These are phyloP conservation scores for Leccinum aurantiacum DNA, from an alignment of 768 basidiomycete species.

Conservation along the genomic window DNA sequence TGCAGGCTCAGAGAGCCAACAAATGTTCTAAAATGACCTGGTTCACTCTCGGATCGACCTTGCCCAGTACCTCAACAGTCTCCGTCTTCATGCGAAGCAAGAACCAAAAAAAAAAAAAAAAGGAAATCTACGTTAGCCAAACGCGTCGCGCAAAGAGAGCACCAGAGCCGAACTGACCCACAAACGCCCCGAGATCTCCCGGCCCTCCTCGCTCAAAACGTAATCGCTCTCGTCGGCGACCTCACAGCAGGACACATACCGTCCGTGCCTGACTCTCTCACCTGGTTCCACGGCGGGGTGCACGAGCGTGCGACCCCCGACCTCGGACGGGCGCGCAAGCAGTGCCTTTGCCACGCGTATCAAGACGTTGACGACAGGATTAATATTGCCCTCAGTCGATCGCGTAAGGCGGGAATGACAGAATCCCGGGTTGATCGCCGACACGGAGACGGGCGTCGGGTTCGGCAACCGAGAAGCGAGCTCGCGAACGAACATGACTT, in stretches of 20 bases:
- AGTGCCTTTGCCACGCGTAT: constrained; percentile 16
- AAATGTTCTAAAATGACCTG: constrained; percentile 27
- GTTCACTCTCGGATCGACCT: constrained; percentile 30
- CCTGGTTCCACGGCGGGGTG: constrained; percentile 32
- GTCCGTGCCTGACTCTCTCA: constrained; percentile 27
- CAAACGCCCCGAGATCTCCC: constrained; percentile 27
- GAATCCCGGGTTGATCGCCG: constrained; percentile 37
- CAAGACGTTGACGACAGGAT: neutral
- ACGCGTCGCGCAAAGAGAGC: neutral
- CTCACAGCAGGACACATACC: constrained; percentile 29
- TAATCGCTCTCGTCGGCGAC: constrained; percentile 35
- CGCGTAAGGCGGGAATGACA: constrained; percentile 34
- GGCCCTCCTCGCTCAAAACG: constrained; percentile 32
- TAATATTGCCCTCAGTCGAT: constrained; percentile 9
- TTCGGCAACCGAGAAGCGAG: constrained; percentile 33
- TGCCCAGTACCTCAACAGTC: constrained; percentile 27
- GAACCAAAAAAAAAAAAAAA: neutral
- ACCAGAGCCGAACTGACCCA: constrained; percentile 31
- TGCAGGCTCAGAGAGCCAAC: constrained; percentile 10
- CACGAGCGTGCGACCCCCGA: constrained; percentile 38
- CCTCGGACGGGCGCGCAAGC: constrained; percentile 34
- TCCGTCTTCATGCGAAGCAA: constrained; percentile 24
- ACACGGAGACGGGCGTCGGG: constrained; percentile 30
- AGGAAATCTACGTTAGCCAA: constrained; percentile 1
- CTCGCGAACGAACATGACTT: constrained; percentile 37